phyloP scores from a whole-genome alignment of 1,284 basidiomycete genomes.

The Somion occarium region DNA sequence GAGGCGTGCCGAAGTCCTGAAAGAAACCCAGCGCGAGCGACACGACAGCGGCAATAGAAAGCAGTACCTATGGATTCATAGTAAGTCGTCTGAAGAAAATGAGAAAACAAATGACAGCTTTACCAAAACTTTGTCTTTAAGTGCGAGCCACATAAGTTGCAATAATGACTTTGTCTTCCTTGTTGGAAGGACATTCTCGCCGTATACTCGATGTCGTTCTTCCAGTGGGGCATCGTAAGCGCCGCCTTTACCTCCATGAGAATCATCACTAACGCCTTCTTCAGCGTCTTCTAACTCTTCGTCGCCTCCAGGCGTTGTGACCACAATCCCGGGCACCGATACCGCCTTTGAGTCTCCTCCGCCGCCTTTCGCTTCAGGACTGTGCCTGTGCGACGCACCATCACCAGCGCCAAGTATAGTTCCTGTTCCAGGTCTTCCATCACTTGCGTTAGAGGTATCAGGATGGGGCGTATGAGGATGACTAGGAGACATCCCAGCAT shows the following conservation, averaged over 20 bases:
- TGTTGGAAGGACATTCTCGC: conserved; percentile 77
- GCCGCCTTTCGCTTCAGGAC: conserved; percentile 3
- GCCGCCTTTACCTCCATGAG: conserved; percentile 24
- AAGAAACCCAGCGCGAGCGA: conserved; percentile 94
- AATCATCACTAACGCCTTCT: conserved; percentile 16
- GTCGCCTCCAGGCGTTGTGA: conserved; percentile 38
- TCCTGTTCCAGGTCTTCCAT: conserved; percentile 17
- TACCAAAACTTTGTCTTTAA: conserved; percentile 94
- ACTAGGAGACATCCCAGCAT: conserved; percentile 7
- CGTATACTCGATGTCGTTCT: conserved; percentile 74
- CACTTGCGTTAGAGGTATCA: conserved; percentile 5
- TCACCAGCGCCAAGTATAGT: conserved; percentile 19
- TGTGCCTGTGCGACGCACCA: conserved; percentile 31
- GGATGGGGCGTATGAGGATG: conserved; percentile 1
- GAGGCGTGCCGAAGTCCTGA: conserved; percentile 80
- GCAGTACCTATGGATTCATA: conserved; percentile 57
- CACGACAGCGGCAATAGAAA: conserved; percentile 88
- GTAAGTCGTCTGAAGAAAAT: neutral
- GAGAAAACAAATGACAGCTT: conserved; percentile 25
- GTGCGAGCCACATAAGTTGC: conserved; percentile 88
- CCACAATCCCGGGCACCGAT: conserved; percentile 35
- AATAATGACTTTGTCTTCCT: conserved; percentile 79
- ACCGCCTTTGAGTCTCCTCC: conserved; percentile 8
- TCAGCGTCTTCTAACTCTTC: conserved; percentile 13
- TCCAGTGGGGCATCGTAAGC: conserved; percentile 54